Evolutionary conservation across 768 basidiomycete species (phyloP), one percentile per base, ranked within the genome.

Genomic region (Lenzites betulinus): DNA sequence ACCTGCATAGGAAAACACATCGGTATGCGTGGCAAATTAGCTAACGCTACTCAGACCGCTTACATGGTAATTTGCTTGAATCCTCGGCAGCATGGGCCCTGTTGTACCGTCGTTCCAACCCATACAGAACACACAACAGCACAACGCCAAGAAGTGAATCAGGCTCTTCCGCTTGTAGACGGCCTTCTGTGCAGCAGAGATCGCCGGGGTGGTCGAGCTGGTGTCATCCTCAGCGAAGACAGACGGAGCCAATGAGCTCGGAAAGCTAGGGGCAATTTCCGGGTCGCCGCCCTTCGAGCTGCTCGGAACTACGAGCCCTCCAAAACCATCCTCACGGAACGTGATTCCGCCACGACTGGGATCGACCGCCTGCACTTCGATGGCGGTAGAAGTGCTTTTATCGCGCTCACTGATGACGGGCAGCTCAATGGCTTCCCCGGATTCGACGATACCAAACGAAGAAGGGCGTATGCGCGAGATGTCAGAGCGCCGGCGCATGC

Each of bases 21-120:
- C 20, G 59, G 33, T 51, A 38, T 18, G 33, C 33, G 13, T 36
- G 5, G 23, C 0, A 35, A 8, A 11, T 12, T 11, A 11, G 6
- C 30, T 33, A 33, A 33, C 6, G 6, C 4, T 33, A 30, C 3
- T 49, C 4, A 23, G 23, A 23, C 26, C 46, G 54, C 72, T 25
- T 62, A 81, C 82, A 64, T 75, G 74, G 68, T 81, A 83, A 69
- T 81, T 78, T 5, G 73, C 71, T 68, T 89, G 89, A 39, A 93
- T 85, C 9, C 84, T 78, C 2, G 89, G 91, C 3, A 93, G 74
- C 26, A 94, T 73, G 0, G 92, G 89, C 2, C 92, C 92, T 13
- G 83, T 83, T 0, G 85, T 81, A 13, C 85, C 87, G 70, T 92
- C 91, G 65, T 88, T 90, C 89, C 90, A 93, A 22, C 92, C 92